Percentiles rank a stretch among this genome's conserved stretches.
Conservation (phyloP, 2,329 filamentous ascomycete genomes). For the Cytospora leucostoma region DNA sequence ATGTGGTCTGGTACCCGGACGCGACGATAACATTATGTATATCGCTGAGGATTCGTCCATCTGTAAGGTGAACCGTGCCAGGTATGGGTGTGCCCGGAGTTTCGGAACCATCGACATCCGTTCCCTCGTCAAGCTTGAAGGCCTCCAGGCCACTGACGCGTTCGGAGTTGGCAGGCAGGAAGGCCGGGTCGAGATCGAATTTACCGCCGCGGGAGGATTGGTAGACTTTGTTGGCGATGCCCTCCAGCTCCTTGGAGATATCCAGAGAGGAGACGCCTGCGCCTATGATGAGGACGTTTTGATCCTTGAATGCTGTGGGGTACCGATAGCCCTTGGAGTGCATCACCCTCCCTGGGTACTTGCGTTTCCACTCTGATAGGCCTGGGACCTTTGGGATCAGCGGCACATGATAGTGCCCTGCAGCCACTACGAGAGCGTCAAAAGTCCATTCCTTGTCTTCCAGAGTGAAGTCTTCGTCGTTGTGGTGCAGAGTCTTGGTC, state of each 20-base stretch:
- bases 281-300: slow-evolving; percentile 55
- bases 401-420: slow-evolving; percentile 67
- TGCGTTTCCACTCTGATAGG: slow-evolving; percentile 56
- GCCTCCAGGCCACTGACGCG: slow-evolving; percentile 54
- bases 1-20: slow-evolving; percentile 69
- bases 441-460: slow-evolving; percentile 46
- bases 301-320: slow-evolving; percentile 55
- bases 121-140: slow-evolving; percentile 44
- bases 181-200: slow-evolving; percentile 56
- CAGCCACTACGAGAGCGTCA: slow-evolving; percentile 66
- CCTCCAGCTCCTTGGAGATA: slow-evolving; percentile 44
- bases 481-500: slow-evolving; percentile 45
- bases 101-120: slow-evolving; percentile 12
- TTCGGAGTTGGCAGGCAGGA: slow-evolving; percentile 55
- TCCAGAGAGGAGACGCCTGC: slow-evolving; percentile 49
- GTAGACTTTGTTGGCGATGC: slow-evolving; percentile 42
- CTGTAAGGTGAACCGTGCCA: slow-evolving; percentile 52
- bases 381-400: slow-evolving; percentile 63
- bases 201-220: slow-evolving; percentile 60
- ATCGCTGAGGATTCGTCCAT: slow-evolving; percentile 52
- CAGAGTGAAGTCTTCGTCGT: slow-evolving; percentile 32
- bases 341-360: slow-evolving; percentile 54
- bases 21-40: slow-evolving; percentile 66
- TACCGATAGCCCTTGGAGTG: slow-evolving; percentile 75
- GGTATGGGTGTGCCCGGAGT: slow-evolving; percentile 44